Base-by-base conservation (phyloP, 2,329 filamentous ascomycete species). In the Phialocephala sp. region DNA sequence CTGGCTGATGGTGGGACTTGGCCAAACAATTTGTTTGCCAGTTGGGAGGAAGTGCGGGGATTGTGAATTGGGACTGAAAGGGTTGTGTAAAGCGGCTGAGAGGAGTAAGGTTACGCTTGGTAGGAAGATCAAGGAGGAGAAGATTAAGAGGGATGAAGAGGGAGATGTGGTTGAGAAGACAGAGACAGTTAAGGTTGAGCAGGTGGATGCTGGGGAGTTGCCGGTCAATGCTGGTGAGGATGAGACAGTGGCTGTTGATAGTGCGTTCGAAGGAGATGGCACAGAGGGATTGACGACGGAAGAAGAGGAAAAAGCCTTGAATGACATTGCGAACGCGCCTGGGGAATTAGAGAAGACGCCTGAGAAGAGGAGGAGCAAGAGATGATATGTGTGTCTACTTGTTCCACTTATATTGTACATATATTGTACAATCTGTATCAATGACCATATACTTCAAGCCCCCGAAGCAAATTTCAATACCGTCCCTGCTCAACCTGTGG, bases 41-140 rank as follows among this genome's bases (percentile, higher is more conserved):
- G 84, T 91, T 1, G 89, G 88, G 0, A 63, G 72, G 14, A 87
- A 85, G 71, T 99, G 95, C 79, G 93, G 92, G 20, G 90, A 95
- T 58, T 99, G 95, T 79, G 90, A 91, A 69, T 79, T 98, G 58
- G 92, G 92, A 0, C 81, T 90, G 22, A 83, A 83, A 37, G 92
- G 92, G 3, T 78, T 98, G 65, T 99, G 95, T 79, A 88, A 84
- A 75, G 86, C 87, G 12, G 91, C 91, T 35, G 86, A 93, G 67
- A 81, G 83, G 75, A 87, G 84, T 60, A 89, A 91, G 79, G 85
- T 89, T 5, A 76, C 79, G 8, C 83, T 85, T 66, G 86, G 85
- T 27, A 83, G 83, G 69, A 88, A 82, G 77, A 77, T 80, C 64
- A 83, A 82, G 76, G 80, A 78, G 63, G 77, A 73, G 62, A 72